A percentile compares a stretch with the other conserved stretches of the same genome.
Evolutionary conservation across 176 grass and related monocot genomes (phyloP).

Genomic region (Oryza brachyantha): DNA sequence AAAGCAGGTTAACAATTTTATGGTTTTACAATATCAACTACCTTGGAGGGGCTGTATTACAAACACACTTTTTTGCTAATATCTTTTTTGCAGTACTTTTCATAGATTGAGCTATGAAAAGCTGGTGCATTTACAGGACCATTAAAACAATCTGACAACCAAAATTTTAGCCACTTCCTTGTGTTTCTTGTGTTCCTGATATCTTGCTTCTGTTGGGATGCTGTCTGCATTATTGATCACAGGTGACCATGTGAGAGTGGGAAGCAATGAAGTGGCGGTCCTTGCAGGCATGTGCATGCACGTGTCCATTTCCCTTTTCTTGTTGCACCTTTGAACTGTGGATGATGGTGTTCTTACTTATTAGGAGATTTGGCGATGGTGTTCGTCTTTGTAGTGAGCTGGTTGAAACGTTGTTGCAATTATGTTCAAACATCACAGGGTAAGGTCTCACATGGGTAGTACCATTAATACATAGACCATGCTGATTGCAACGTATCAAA

Average conservation of each 20-base stretch:
- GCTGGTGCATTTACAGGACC: conserved; percentile 18
- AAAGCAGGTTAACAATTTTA: neutral
- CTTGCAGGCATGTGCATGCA: conserved; percentile 54
- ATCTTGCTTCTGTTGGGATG: conserved; percentile 30
- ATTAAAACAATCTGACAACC: conserved; percentile 18
- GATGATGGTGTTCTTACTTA: conserved; percentile 28
- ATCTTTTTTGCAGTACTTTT: conserved; percentile 21
- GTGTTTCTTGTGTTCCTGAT: conserved; percentile 28
- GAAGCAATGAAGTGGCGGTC: conserved; percentile 38
- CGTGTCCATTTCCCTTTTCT: conserved; percentile 26
- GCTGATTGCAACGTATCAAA: neutral
- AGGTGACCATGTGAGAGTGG: conserved; percentile 40
- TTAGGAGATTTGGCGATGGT: conserved; percentile 25
- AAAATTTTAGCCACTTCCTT: conserved; percentile 15
- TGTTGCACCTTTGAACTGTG: conserved; percentile 23
- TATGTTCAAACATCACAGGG: conserved; percentile 19
- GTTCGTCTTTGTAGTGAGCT: conserved; percentile 23
- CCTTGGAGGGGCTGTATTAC: neutral
- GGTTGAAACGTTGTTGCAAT: conserved; percentile 22
- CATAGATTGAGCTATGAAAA: conserved; percentile 23
- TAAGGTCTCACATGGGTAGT: conserved; percentile 26
- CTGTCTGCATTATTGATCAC: conserved; percentile 35
- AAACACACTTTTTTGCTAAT: neutral
- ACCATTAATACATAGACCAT: conserved; percentile 14
- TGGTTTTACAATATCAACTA: neutral